A percentile compares a stretch with the other conserved stretches of the same genome.
phyloP scores from a whole-genome alignment of 164 flowering plant species.

The Vitis amurensis region DNA sequence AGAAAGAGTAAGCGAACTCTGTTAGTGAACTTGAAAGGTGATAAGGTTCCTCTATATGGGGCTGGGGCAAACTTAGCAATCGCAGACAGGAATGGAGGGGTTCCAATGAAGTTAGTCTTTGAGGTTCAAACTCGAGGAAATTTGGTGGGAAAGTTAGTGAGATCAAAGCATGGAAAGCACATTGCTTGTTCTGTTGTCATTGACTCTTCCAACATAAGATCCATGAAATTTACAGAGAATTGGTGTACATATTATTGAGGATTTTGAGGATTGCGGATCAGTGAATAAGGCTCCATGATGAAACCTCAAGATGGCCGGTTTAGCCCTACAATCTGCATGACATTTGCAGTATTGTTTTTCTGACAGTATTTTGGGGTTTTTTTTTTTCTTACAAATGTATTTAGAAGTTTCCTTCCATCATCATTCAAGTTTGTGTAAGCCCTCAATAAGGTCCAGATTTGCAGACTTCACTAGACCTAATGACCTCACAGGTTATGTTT shows the following conservation, averaged over 20 bases:
- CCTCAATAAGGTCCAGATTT: too few relatives aligned
- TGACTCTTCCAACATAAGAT: conserved; percentile 16
- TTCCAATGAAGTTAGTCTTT: conserved; percentile 43
- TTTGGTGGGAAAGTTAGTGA: conserved; percentile 52
- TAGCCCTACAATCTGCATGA: too few relatives aligned
- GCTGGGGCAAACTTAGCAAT: conserved; percentile 42
- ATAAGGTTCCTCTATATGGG: conserved; percentile 51
- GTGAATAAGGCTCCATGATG: not conserved
- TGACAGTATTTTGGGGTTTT: too few relatives aligned
- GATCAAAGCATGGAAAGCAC: conserved; percentile 29
- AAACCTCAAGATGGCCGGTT: not conserved
- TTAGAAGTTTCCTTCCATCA: too few relatives aligned
- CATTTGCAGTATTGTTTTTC: too few relatives aligned
- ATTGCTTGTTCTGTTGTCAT: conserved; percentile 38
- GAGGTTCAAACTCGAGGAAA: conserved; percentile 40
- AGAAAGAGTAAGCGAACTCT: conserved; percentile 37
- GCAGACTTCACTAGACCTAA: too few relatives aligned
- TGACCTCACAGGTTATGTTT: too few relatives aligned
- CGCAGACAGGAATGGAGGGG: conserved; percentile 18
- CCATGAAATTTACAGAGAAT: conserved; percentile 20
- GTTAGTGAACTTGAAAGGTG: conserved; percentile 35
- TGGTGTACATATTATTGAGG: conserved; percentile 34
- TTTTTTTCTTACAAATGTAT: too few relatives aligned
- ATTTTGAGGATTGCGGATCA: not conserved
- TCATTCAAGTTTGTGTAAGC: too few relatives aligned